phyloP scores from a whole-genome alignment of 768 basidiomycete species.

The Auriculariales sp. region DNA sequence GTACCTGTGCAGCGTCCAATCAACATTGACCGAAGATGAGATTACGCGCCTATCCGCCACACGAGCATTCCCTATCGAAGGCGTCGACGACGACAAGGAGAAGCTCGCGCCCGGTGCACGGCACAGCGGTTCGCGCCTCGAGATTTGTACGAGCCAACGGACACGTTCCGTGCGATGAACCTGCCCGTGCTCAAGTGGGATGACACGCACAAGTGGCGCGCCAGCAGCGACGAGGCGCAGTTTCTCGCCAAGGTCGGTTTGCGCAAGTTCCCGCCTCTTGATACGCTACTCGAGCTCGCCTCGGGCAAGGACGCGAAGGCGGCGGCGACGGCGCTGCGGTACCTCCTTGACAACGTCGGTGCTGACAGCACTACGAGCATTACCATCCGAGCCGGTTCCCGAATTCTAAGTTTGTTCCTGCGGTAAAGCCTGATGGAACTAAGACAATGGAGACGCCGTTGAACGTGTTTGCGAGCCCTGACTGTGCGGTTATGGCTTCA shows the following conservation, averaged over 20 bases:
- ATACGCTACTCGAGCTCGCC: conserved; percentile 53
- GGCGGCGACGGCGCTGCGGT: conserved; percentile 56
- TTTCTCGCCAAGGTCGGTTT: conserved; percentile 63
- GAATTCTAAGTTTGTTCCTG: conserved; percentile 66
- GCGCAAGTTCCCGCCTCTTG: conserved; percentile 50
- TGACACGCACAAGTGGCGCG: conserved; percentile 58
- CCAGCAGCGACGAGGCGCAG: conserved; percentile 78
- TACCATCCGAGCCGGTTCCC: conserved; percentile 43
- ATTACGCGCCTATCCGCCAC: conserved; percentile 42
- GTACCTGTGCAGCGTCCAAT: conserved; percentile 75
- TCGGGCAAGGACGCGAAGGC: conserved; percentile 35
- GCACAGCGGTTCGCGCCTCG: conserved; percentile 41
- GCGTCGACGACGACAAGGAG: conserved; percentile 21
- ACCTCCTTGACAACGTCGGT: conserved; percentile 62
- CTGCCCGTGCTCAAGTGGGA: conserved; percentile 88
- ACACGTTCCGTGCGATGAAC: conserved; percentile 52
- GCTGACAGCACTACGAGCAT: conserved; percentile 41
- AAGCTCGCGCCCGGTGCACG: conserved; percentile 16
- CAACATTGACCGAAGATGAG: conserved; percentile 43
- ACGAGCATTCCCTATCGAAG: conserved; percentile 48
- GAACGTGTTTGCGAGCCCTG: conserved; percentile 55
- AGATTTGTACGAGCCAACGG: conserved; percentile 76
- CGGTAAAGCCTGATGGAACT: conserved; percentile 34
- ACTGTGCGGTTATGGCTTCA: conserved; percentile 65
- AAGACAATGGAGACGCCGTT: conserved; percentile 41